Evolutionary conservation across 225 moss, liverwort and hornwort species (phyloP).

Genomic region (Anthoceros angustus): DNA sequence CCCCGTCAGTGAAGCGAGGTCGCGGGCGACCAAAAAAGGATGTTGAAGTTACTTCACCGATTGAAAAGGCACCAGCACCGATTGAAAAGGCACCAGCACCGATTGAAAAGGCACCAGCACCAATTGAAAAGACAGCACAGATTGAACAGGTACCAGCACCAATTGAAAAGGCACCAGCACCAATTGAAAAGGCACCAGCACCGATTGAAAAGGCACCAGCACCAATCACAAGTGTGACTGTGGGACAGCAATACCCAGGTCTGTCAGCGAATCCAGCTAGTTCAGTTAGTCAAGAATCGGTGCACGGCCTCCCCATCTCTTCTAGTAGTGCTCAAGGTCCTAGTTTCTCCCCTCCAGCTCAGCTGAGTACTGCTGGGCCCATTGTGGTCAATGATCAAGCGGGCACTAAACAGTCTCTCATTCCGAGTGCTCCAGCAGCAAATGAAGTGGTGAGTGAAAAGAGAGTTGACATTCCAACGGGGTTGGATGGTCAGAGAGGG

Average conservation of each 20-base stretch:
- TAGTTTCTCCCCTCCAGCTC: no score
- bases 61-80: neutral
- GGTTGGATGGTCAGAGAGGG: no score
- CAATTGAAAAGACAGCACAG: neutral
- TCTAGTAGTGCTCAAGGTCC: no score
- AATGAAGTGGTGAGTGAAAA: no score
- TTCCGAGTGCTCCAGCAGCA: no score
- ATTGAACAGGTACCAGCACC: neutral
- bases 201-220: no score
- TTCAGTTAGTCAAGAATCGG: neutral
- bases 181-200: no score
- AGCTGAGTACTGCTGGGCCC: neutral
- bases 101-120: no score
- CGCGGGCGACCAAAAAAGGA: slow-evolving; percentile 1
- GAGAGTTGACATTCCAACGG: no score
- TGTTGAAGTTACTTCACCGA: neutral
- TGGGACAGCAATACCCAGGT: neutral
- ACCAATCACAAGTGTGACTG: neutral
- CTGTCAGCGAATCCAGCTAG: neutral
- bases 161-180: no score
- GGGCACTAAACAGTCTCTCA: no score
- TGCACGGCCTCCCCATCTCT: neutral
- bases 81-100: neutral
- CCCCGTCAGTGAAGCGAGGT: neutral
- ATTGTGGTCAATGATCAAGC: neutral